Evolutionary conservation across 441 rosid species (phyloP), one percentile per base, ranked within the genome.

Genomic region (Melastoma candidum): DNA sequence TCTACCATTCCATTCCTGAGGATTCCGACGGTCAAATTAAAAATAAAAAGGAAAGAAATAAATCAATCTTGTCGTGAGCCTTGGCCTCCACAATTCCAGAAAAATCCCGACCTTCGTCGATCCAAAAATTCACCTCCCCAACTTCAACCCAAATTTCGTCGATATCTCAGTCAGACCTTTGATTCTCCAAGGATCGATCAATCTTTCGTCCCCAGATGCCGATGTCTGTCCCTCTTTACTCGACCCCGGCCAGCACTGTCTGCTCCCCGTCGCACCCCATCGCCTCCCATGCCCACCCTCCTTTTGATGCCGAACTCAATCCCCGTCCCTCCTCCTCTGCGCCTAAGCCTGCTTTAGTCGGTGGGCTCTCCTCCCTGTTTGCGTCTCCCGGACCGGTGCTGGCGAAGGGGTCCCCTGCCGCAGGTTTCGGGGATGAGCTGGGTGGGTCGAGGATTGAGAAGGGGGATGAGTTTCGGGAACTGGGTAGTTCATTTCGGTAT

Each of bases 321-420:
- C 70, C 90, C 6, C 76, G 90, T 65, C 59, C 76, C 29, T 70
- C 93, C 1, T 17, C 60, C 7, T 49, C 60, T 26, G 57, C 85
- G 8, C 71, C 81, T 0, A 83, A 77, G 59, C 85, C 73, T 57
- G 79, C 85, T 0, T 67, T 65, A 11, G 65, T 77, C n/a, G 98
- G 98, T 7, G 98, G 98, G 0, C 77, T 92, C 26, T 80, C 96
- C 12, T 78, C 85, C 26, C 73, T 92, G 46, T 84, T 92, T 73
- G 78, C 98, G 11, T 74, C 77, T 49, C 70, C 85, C 4, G 53
- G 79, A 26, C 43, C 56, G 17, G 24, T 44, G 0, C 14, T 43
- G 2, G 80, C 63, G 11, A 82, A 75, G 51, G 78, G 70, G 36
- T 51, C 76, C 1, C 29, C 74, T 0, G 61, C 75, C 6, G 32